Evolutionary conservation across 2,329 filamentous ascomycete genomes (phyloP).

Genomic region (Nemania sp.): DNA sequence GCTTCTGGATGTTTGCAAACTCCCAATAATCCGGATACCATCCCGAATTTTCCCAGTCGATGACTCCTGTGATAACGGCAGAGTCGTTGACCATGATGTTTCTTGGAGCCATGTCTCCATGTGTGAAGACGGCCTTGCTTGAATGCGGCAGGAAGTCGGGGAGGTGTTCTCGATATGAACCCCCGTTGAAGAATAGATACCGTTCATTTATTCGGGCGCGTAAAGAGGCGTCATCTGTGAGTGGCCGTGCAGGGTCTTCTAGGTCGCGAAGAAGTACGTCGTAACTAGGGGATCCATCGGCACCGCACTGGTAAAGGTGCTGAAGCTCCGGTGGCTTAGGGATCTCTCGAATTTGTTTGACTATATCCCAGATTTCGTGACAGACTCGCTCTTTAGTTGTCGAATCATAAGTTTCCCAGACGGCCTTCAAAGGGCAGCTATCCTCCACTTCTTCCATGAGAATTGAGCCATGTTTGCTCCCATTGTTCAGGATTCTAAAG

Average conservation of each 20-base stretch:
- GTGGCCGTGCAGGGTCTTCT: background rate
- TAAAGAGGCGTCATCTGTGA: slow-evolving; percentile 12
- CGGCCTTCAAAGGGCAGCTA: background rate
- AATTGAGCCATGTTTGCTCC: background rate
- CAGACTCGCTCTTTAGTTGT: slow-evolving; percentile 16
- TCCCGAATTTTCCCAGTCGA: slow-evolving; percentile 20
- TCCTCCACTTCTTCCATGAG: slow-evolving; percentile 11
- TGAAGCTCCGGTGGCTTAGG: slow-evolving; percentile 4
- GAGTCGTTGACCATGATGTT: slow-evolving; percentile 16
- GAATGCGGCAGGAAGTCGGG: slow-evolving; percentile 1
- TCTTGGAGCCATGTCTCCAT: background rate
- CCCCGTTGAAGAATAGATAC: slow-evolving; percentile 6
- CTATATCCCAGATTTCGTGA: slow-evolving; percentile 21
- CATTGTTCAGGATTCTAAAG: background rate
- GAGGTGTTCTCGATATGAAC: background rate
- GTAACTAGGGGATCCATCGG: slow-evolving; percentile 4
- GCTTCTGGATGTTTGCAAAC: slow-evolving; percentile 12
- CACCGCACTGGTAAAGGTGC: slow-evolving; percentile 13
- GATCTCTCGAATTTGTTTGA: slow-evolving; percentile 17
- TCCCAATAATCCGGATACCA: slow-evolving; percentile 26
- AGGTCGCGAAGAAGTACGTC: slow-evolving; percentile 12
- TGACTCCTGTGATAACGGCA: background rate
- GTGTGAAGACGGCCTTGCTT: slow-evolving; percentile 10
- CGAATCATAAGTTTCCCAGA: slow-evolving; percentile 8
- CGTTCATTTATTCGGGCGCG: slow-evolving; percentile 7